A percentile compares a stretch with the other conserved stretches of the same genome.
These are phyloP conservation scores for Colletotrichum incanum DNA, from an alignment of 2,329 filamentous ascomycete genomes.

Conservation along the genomic window DNA sequence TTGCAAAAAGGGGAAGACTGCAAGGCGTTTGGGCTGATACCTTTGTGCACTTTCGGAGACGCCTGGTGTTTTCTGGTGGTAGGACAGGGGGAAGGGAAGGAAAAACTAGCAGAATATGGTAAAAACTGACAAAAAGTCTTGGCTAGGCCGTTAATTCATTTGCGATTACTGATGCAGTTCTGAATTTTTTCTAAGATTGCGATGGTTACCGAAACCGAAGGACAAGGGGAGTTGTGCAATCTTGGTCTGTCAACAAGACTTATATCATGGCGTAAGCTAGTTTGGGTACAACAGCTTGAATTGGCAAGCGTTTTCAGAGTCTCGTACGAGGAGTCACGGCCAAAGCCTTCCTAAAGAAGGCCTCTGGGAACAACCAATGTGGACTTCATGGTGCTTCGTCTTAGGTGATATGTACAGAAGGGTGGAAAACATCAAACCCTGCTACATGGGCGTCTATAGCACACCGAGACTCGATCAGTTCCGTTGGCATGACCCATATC, in stretches of 20 bases:
- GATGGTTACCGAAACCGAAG: neutral
- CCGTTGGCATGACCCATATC: neutral
- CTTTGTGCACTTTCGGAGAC: neutral
- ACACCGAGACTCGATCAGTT: neutral
- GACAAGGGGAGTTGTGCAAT: neutral
- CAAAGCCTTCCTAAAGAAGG: neutral
- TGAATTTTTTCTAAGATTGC: too few relatives aligned
- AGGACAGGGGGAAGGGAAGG: neutral
- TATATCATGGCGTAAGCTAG: neutral
- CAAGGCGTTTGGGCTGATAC: slow-evolving; percentile 16
- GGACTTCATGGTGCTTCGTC: neutral
- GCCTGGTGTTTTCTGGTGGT: too few relatives aligned
- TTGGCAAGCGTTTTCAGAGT: neutral
- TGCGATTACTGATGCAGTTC: too few relatives aligned
- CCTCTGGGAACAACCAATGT: neutral
- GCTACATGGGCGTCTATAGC: neutral
- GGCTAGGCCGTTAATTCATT: neutral
- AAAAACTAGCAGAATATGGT: neutral
- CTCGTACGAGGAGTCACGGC: neutral
- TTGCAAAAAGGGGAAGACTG: neutral
- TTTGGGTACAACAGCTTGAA: neutral
- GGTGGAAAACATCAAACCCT: neutral
- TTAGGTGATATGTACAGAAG: too few relatives aligned
- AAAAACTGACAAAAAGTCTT: neutral
- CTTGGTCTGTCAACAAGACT: neutral